These are phyloP conservation scores for Ganoderma lingzhi DNA, from an alignment of 1,284 basidiomycete species.

Conservation along the genomic window DNA sequence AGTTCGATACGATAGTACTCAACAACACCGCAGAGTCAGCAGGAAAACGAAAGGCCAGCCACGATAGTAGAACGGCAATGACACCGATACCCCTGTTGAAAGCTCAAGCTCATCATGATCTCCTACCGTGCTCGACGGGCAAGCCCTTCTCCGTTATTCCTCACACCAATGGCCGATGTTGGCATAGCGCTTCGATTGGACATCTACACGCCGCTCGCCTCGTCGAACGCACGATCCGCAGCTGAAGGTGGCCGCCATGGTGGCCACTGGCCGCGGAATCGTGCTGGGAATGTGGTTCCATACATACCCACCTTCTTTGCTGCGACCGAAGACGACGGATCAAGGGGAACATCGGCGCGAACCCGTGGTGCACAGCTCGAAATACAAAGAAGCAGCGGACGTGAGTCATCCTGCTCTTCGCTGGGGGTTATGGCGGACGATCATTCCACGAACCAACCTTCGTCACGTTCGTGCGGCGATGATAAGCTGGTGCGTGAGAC, in stretches of 20 bases:
- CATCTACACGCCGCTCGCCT: background rate
- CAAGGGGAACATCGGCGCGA: background rate
- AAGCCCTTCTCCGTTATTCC: background rate
- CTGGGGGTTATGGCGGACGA: background rate
- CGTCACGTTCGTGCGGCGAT: background rate
- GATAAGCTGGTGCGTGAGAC: background rate
- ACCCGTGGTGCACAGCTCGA: background rate
- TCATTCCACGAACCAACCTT: background rate
- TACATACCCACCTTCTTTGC: background rate
- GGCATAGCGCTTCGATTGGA: background rate
- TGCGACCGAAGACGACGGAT: background rate
- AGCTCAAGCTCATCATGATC: no score
- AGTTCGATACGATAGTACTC: no score
- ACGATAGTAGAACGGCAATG: no score
- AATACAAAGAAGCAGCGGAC: background rate
- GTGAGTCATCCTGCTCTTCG: conserved; percentile 1
- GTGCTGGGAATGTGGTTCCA: background rate
- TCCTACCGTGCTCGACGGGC: no score
- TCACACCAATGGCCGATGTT: background rate
- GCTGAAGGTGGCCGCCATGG: background rate
- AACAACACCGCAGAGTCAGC: no score
- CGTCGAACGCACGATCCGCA: background rate
- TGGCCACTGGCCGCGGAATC: background rate
- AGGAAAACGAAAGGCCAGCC: no score
- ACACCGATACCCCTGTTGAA: no score